A percentile compares a stretch with the other conserved stretches of the same genome.
Evolutionary conservation across 257 asterid species (phyloP).

Genomic region (Marsdenia floribunda): DNA sequence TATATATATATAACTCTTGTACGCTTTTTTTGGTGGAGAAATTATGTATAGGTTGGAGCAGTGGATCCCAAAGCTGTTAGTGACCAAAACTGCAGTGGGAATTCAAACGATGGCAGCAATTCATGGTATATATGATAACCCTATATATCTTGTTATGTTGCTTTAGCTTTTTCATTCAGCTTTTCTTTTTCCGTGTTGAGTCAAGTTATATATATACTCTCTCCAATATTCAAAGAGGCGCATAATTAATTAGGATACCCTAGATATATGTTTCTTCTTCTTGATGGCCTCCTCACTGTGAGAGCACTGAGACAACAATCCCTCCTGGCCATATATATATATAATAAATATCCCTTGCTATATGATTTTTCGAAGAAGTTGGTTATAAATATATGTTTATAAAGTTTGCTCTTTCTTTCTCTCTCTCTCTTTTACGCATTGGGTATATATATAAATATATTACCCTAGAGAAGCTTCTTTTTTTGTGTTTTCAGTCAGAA

Average conservation of each 20-base stretch:
- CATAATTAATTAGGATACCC: neutral
- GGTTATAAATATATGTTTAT: too few species aligned
- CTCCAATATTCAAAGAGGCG: neutral
- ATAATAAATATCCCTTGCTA: neutral
- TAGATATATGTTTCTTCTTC: neutral
- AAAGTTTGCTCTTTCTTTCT: too few species aligned
- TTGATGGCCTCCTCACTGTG: neutral
- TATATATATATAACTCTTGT: neutral
- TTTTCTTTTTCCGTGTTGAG: neutral
- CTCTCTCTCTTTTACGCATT: constrained; percentile 5
- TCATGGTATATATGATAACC: constrained; percentile 42
- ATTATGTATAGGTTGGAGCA: constrained; percentile 40
- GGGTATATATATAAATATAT: neutral
- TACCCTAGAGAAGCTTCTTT: constrained; percentile 26
- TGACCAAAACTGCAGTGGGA: constrained; percentile 57
- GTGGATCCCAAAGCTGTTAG: constrained; percentile 48
- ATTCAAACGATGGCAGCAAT: constrained; percentile 48
- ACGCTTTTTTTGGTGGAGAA: neutral
- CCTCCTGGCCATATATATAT: neutral
- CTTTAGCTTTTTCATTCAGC: neutral
- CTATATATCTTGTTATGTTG: constrained; percentile 4
- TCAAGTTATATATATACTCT: constrained; percentile 2
- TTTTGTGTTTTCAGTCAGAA: constrained; percentile 16
- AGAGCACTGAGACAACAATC: too few species aligned
- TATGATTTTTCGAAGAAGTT: constrained; percentile 1